A percentile compares a stretch with the other conserved stretches of the same genome.
phyloP scores from a whole-genome alignment of 257 asterid species.

The Solanum okadae region DNA sequence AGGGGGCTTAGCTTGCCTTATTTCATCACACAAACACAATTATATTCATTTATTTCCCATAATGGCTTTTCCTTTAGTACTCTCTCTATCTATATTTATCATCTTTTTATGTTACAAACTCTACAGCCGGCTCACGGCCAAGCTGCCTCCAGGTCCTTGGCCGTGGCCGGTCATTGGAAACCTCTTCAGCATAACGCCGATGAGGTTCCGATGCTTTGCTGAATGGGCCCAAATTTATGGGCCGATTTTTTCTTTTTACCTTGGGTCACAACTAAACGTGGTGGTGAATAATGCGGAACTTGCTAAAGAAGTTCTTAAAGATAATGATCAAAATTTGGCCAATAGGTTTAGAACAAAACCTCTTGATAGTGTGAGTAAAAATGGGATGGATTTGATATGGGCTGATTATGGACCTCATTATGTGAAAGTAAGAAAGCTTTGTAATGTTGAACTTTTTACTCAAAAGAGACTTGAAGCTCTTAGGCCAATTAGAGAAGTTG shows the following conservation, averaged over 20 bases:
- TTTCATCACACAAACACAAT: too few species aligned
- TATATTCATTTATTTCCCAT: neutral
- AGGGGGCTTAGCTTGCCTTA: neutral
- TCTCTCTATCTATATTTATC: too few species aligned
- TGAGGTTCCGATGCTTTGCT: constrained; percentile 19
- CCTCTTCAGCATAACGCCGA: constrained; percentile 11
- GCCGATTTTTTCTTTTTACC: constrained; percentile 22
- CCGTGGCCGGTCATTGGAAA: constrained; percentile 26
- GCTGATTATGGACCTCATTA: constrained; percentile 88
- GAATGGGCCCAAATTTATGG: constrained; percentile 25
- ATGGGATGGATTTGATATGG: constrained; percentile 82
- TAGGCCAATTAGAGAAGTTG: constrained; percentile 74
- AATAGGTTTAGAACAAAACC: constrained; percentile 16
- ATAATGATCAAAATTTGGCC: constrained; percentile 26
- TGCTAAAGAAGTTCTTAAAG: constrained; percentile 26
- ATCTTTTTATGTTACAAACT: too few species aligned
- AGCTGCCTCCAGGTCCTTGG: constrained; percentile 28
- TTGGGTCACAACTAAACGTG: constrained; percentile 22
- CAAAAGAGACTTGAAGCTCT: constrained; percentile 60
- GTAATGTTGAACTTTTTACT: constrained; percentile 74
- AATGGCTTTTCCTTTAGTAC: constrained; percentile 35
- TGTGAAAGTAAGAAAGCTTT: constrained; percentile 72
- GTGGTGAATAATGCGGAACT: constrained; percentile 18
- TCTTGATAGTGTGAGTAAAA: constrained; percentile 42
- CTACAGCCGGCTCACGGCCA: too few species aligned